phyloP scores from a whole-genome alignment of 2,329 filamentous ascomycete genomes.

The Calonectria honghensis region DNA sequence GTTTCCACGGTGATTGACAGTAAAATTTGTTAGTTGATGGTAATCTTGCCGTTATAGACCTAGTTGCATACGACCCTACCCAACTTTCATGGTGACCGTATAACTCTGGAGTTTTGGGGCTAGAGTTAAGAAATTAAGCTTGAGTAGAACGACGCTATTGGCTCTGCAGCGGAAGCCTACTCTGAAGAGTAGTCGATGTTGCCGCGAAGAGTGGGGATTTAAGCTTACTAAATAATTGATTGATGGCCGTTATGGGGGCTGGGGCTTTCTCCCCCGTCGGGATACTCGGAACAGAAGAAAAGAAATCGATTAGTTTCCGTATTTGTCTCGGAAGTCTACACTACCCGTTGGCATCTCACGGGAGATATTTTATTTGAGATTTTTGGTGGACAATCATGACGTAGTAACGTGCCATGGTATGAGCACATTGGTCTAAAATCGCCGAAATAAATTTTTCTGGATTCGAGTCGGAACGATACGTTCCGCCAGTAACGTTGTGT shows the following conservation, averaged over 20 bases:
- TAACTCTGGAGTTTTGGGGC: not conserved
- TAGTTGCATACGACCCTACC: not conserved
- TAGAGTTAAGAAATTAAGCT: not conserved
- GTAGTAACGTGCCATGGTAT: not conserved
- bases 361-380: not conserved
- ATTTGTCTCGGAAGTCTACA: not conserved
- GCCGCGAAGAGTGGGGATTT: not conserved
- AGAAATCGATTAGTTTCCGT: not conserved
- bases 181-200: not conserved
- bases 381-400: not conserved
- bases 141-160: not conserved
- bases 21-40: too few relatives aligned
- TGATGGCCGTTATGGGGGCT: not conserved
- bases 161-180: not conserved
- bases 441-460: not conserved
- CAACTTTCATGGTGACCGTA: not conserved
- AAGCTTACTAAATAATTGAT: not conserved
- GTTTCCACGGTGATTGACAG: not conserved
- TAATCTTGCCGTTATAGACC: not conserved
- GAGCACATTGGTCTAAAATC: not conserved
- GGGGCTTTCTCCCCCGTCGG: not conserved
- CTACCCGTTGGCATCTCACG: not conserved
- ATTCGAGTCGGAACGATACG: not conserved
- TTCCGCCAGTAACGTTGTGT: not conserved
- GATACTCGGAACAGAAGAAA: not conserved